Percentiles rank a stretch among this genome's conserved stretches.
phyloP scores from a whole-genome alignment of 352 stramenopile genomes.

The Peronospora farinosa region DNA sequence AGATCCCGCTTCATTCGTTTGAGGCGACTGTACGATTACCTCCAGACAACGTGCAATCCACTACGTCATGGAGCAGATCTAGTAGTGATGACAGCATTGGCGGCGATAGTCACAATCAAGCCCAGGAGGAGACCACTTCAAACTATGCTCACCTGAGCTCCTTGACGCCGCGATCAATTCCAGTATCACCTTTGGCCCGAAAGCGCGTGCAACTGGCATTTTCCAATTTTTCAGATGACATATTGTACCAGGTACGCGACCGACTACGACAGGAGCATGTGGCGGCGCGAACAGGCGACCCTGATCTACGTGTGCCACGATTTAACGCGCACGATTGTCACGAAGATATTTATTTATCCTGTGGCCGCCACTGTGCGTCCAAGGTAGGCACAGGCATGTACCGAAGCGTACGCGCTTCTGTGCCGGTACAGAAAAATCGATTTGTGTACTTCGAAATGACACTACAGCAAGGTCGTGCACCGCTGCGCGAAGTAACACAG shows the following conservation, averaged over 20 bases:
- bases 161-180: slow-evolving; percentile 75
- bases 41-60: slow-evolving; percentile 21
- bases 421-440: slow-evolving; percentile 55
- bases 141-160: slow-evolving; percentile 41
- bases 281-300: slow-evolving; percentile 58
- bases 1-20: slow-evolving; percentile 79
- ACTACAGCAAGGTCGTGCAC: slow-evolving; percentile 42
- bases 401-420: slow-evolving; percentile 61
- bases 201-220: slow-evolving; percentile 73
- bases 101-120: slow-evolving; percentile 14
- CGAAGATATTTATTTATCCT: slow-evolving; percentile 83
- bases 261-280: slow-evolving; percentile 66
- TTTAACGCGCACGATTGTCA: slow-evolving; percentile 81
- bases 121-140: slow-evolving; percentile 34
- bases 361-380: slow-evolving; percentile 71
- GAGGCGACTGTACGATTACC: slow-evolving; percentile 77
- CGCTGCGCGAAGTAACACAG: slow-evolving; percentile 18
- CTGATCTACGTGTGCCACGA: slow-evolving; percentile 46
- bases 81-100: slow-evolving; percentile 14
- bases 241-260: slow-evolving; percentile 78
- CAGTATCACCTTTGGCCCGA: slow-evolving; percentile 62
- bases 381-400: slow-evolving; percentile 75
- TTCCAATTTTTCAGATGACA: slow-evolving; percentile 77
- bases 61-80: slow-evolving; percentile 14
- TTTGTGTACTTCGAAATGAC: slow-evolving; percentile 86